Percentiles rank a stretch among this genome's conserved stretches.
Conservation (phyloP, 2,329 filamentous ascomycete genomes). For the Pseudomassariella vexata region DNA sequence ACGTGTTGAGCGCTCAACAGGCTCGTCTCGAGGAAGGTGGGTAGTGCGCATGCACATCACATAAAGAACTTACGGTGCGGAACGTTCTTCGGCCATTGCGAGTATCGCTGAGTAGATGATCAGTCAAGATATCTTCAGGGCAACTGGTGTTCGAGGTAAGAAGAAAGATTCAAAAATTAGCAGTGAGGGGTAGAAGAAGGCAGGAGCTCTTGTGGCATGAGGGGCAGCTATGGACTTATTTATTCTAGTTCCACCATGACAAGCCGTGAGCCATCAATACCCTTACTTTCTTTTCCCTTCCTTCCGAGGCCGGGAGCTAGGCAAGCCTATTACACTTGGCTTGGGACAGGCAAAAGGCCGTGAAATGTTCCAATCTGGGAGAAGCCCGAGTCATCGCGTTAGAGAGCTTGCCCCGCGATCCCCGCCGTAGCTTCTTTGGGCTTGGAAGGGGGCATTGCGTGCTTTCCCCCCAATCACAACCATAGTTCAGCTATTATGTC, state of each 20-base stretch:
- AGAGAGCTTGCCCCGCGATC: conserved; percentile 10
- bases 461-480: conserved; percentile 23
- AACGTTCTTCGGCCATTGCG: conserved; percentile 20
- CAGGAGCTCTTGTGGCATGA: not conserved
- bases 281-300: not conserved
- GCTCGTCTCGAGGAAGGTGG: not conserved
- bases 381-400: conserved; percentile 2
- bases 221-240: not conserved
- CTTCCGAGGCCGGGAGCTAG: conserved; percentile 4
- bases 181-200: too few species aligned
- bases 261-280: conserved; percentile 1
- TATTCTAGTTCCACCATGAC: not conserved
- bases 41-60: not conserved
- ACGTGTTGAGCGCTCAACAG: not conserved
- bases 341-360: not conserved
- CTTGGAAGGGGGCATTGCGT: conserved; percentile 24
- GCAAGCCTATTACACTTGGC: conserved; percentile 1
- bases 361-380: conserved; percentile 1
- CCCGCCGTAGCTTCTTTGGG: conserved; percentile 21
- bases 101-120: conserved; percentile 5
- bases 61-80: conserved; percentile 21
- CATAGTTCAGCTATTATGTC: conserved; percentile 24
- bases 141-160: too few species aligned
- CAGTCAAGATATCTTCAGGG: too few species aligned
- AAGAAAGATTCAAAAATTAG: too few species aligned